Conservation (phyloP, 768 basidiomycete genomes). For the Dacryopinax spathularia region DNA sequence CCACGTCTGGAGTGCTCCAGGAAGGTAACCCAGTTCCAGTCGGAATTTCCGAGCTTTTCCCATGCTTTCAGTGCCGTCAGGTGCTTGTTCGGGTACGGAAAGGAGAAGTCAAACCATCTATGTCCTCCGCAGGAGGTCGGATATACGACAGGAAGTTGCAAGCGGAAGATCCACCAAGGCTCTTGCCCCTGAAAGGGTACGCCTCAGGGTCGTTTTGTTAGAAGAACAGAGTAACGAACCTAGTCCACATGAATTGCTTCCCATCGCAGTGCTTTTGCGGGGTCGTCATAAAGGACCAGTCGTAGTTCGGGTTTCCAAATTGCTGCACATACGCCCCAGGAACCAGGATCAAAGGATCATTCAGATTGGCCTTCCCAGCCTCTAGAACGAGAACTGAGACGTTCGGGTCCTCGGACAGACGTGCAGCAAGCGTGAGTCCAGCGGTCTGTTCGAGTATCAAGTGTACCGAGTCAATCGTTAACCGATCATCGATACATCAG, state of each 20-base stretch:
- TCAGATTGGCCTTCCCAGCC: slow-evolving; percentile 18
- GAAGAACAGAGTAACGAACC: slow-evolving; percentile 11
- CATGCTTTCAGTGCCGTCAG: slow-evolving; percentile 21
- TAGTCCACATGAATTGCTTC: slow-evolving; percentile 17
- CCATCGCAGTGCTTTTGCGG: slow-evolving; percentile 11
- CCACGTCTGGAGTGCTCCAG: slow-evolving; percentile 6
- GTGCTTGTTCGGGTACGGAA: slow-evolving; percentile 17
- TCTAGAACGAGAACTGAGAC: slow-evolving; percentile 22
- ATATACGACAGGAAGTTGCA: slow-evolving; percentile 29
- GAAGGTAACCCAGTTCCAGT: slow-evolving; percentile 23
- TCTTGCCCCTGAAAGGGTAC: slow-evolving; percentile 17
- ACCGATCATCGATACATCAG: not conserved
- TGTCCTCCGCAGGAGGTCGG: not conserved
- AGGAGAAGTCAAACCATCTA: slow-evolving; percentile 21
- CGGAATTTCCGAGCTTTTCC: slow-evolving; percentile 18
- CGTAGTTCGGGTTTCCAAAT: slow-evolving; percentile 18
- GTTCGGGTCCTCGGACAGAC: slow-evolving; percentile 21
- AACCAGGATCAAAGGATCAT: slow-evolving; percentile 24
- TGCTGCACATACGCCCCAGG: slow-evolving; percentile 19
- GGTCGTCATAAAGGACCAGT: slow-evolving; percentile 17
- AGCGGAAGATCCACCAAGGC: slow-evolving; percentile 30
- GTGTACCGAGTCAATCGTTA: not conserved
- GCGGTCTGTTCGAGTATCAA: slow-evolving; percentile 13
- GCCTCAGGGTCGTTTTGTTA: not conserved
- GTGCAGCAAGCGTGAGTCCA: slow-evolving; percentile 24